Conservation (phyloP, 306 rosid genomes). For the Alnus glutinosa region DNA sequence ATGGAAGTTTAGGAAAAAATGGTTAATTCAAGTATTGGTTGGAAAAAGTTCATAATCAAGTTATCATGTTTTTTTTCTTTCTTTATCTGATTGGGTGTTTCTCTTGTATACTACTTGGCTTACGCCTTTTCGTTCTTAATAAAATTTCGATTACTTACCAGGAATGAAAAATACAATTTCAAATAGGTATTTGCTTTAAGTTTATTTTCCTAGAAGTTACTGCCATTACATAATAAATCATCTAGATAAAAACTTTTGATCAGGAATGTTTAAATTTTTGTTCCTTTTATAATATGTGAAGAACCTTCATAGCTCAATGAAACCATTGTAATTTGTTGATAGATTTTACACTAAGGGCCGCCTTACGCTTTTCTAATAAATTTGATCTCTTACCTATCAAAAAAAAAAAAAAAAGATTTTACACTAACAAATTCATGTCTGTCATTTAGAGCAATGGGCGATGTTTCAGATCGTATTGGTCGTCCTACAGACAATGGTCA, state of each 20-base stretch:
- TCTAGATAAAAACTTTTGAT: not conserved
- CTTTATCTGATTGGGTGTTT: no score
- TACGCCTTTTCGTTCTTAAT: no score
- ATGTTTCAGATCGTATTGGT: slow-evolving; percentile 97
- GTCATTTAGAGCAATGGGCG: slow-evolving; percentile 90
- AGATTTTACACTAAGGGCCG: not conserved
- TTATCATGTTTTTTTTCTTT: no score
- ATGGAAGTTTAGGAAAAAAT: no score
- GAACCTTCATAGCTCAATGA: not conserved
- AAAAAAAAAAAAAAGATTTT: not conserved
- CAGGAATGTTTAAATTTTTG: not conserved
- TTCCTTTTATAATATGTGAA: not conserved
- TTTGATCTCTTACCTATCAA: no score
- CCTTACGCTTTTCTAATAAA: no score
- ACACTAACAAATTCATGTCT: not conserved
- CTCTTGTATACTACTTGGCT: no score
- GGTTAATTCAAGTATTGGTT: no score
- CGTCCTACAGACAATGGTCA: slow-evolving; percentile 97
- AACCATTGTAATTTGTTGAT: slow-evolving; percentile 1
- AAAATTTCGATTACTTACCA: no score
- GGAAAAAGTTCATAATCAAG: no score
- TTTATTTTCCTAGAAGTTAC: not conserved
- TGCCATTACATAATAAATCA: not conserved
- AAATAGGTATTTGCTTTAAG: not conserved
- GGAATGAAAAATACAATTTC: not conserved